phyloP scores from a whole-genome alignment of 2,329 filamentous ascomycete genomes.

The Cordyceps cateniannulata region DNA sequence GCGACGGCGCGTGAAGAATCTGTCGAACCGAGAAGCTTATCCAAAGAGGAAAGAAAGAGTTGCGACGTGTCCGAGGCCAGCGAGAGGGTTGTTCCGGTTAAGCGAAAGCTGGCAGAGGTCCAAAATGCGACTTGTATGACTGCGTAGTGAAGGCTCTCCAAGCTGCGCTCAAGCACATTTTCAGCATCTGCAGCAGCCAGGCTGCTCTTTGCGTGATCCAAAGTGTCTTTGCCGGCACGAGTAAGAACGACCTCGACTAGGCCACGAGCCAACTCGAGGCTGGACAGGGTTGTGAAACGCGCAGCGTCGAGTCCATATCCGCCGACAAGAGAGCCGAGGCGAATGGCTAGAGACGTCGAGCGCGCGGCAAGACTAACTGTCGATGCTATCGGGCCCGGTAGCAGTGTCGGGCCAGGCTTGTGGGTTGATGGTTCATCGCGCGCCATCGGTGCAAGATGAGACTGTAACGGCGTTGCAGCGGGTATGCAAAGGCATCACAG shows the following conservation, averaged over 20 bases:
- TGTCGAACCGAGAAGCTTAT: constrained; percentile 62
- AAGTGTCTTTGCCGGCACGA: constrained; percentile 44
- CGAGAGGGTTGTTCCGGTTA: constrained; percentile 49
- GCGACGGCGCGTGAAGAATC: constrained; percentile 62
- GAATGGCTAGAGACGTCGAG: constrained; percentile 51
- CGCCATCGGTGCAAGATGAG: not conserved
- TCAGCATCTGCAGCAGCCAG: constrained; percentile 48
- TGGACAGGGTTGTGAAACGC: constrained; percentile 49
- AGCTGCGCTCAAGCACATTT: constrained; percentile 47
- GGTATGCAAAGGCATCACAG: not conserved
- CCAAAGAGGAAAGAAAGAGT: constrained; percentile 50
- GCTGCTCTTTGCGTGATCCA: constrained; percentile 38
- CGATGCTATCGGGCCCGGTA: constrained; percentile 51
- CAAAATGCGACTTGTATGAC: constrained; percentile 55
- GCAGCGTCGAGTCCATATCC: constrained; percentile 47
- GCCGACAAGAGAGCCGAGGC: constrained; percentile 45
- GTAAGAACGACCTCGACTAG: constrained; percentile 49
- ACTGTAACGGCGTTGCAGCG: not conserved
- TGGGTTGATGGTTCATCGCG: constrained; percentile 12
- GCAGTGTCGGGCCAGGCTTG: constrained; percentile 38
- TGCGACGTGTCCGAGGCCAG: constrained; percentile 51
- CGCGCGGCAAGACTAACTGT: constrained; percentile 55
- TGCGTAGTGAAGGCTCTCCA: constrained; percentile 50
- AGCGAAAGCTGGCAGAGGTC: constrained; percentile 53
- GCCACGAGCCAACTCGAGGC: constrained; percentile 49